Evolutionary conservation across 2,329 filamentous ascomycete genomes (phyloP), one percentile per base, ranked within the genome.

Genomic region (Mollisia scopiformis): DNA sequence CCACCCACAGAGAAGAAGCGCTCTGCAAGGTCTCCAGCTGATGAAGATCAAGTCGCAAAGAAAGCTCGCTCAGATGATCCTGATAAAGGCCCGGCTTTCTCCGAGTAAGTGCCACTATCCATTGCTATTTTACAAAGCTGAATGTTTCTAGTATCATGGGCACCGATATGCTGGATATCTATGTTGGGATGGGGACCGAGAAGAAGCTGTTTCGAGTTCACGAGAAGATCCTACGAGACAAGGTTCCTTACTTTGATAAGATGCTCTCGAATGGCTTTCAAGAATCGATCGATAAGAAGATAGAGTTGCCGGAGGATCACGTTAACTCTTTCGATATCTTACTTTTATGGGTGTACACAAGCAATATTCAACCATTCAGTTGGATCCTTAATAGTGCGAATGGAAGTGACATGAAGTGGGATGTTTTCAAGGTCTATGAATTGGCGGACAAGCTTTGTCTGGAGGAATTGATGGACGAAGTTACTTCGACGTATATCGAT

Each of bases 241-340:
- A 63, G 21, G 33, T 68, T 8, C 65, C 61, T 1, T 68, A 63
- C 55, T 67, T 66, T 13, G 19, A 46, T 1, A 66, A 62, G 31
- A 62, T 68, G 55, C 66, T 66, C 21, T 30, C 27, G 7, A 39
- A 50, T 16, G 33, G 21, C 3, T 67, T 21, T 21, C 25, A 27
- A 47, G 43, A 47, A 11, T 47, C 43, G 10, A 16, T 28, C 8
- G 25, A 47, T 10, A 25, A 47, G 13, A 13, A 47, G 16, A n/a
- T 28, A 3, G 28, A 10, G 10, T 16, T 47, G 6, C 3, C 10
- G 41, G 41, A 28, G 10, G 43, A 47, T 27, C 13, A 25, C 16
- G 23, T 23, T 14, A 13, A 6, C 16, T 47, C 21, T 25, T 47
- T 47, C 43, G 43, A 47, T 11, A 16, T 16, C 13, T 28, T 47